phyloP scores from a whole-genome alignment of 176 grass and related monocot genomes.

The Oryza longistaminata region DNA sequence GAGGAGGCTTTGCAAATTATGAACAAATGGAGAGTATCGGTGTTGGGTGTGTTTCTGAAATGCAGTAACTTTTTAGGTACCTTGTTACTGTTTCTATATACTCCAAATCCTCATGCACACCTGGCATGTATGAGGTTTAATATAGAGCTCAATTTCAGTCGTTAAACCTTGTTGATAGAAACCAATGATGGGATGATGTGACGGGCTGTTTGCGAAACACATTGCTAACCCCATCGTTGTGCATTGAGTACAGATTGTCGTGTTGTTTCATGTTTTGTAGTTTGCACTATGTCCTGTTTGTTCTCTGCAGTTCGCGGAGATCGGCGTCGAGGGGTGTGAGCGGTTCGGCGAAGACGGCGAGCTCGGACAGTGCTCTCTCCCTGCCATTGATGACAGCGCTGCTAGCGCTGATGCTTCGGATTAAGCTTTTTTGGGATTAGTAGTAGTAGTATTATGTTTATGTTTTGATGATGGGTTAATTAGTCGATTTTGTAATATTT shows the following conservation, averaged over 20 bases:
- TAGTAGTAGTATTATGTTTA: too few relatives aligned
- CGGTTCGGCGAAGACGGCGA: too few relatives aligned
- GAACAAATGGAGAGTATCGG: background rate
- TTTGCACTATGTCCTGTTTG: background rate
- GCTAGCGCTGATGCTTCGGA: too few relatives aligned
- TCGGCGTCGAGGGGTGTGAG: too few relatives aligned
- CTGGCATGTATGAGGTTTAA: background rate
- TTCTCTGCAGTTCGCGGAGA: too few relatives aligned
- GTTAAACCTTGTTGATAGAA: constrained; percentile 2
- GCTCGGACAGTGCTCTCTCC: too few relatives aligned
- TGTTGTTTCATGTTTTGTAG: background rate
- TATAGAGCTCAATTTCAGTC: background rate
- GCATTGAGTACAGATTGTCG: background rate
- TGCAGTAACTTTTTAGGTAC: constrained; percentile 2
- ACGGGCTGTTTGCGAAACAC: background rate
- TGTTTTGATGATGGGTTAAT: too few relatives aligned
- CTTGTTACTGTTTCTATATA: constrained; percentile 14
- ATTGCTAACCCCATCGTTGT: background rate
- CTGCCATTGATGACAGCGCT: too few relatives aligned
- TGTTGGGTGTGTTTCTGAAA: background rate
- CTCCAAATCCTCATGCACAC: background rate
- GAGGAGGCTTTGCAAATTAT: background rate
- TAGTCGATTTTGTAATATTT: too few relatives aligned
- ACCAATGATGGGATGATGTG: background rate
- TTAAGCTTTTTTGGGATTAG: too few relatives aligned